Percentiles rank a stretch among this genome's conserved stretches.
These are phyloP conservation scores for Kwoniella dendrophila DNA, from an alignment of 768 basidiomycete genomes.

Conservation along the genomic window DNA sequence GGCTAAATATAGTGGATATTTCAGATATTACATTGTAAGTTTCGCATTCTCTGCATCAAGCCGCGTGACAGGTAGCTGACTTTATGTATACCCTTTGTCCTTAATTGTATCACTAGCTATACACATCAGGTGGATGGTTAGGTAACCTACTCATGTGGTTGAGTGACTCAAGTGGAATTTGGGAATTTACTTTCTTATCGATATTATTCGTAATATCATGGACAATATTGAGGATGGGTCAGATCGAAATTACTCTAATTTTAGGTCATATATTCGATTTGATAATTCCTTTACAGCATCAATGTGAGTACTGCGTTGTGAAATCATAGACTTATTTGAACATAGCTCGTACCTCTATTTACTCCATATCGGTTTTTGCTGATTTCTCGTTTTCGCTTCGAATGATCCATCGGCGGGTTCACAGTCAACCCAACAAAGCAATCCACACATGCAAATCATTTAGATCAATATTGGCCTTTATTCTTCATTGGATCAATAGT, in stretches of 20 bases:
- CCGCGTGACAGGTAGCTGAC: not conserved
- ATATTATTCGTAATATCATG: constrained; percentile 22
- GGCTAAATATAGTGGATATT: constrained; percentile 4
- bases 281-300: constrained; percentile 26
- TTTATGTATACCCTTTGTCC: not conserved
- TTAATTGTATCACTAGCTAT: constrained; percentile 5
- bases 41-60: not conserved
- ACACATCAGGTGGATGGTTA: constrained; percentile 30
- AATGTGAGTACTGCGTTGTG: constrained; percentile 15
- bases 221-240: constrained; percentile 17
- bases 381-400: not conserved
- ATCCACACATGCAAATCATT: constrained; percentile 20
- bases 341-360: too few relatives aligned
- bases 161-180: constrained; percentile 18
- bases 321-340: not conserved
- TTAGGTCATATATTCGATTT: constrained; percentile 22
- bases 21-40: constrained; percentile 21
- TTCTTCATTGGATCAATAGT: constrained; percentile 25
- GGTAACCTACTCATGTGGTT: constrained; percentile 20
- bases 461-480: constrained; percentile 42
- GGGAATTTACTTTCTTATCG: constrained; percentile 19
- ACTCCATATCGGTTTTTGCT: too few relatives aligned
- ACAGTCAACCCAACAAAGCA: constrained; percentile 12
- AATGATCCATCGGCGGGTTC: not conserved
- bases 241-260: constrained; percentile 18